Conservation (phyloP, 495 filamentous ascomycete genomes). For the Bacidia rubella region DNA sequence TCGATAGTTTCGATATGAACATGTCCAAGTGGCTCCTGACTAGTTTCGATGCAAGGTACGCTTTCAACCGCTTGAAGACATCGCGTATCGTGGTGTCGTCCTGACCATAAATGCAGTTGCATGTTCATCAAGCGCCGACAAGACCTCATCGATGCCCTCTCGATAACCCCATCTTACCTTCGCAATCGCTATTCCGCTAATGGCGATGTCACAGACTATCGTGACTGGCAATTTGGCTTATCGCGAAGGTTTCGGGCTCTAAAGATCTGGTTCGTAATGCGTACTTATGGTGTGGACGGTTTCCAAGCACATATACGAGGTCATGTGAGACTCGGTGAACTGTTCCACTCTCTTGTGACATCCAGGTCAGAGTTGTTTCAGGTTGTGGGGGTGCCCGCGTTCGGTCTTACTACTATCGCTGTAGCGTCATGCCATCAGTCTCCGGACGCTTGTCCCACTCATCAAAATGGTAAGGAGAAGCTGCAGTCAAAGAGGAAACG, state of each 20-base stretch:
- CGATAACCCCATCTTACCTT: conserved; percentile 70
- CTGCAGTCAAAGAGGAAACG: background rate
- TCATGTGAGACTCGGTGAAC: conserved; percentile 50
- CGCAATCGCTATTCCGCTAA: conserved; percentile 63
- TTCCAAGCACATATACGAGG: conserved; percentile 57
- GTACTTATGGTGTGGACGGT: conserved; percentile 68
- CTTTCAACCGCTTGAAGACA: background rate
- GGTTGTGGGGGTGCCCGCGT: conserved; percentile 59
- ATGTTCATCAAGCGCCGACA: conserved; percentile 61
- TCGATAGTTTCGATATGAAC: conserved; percentile 84
- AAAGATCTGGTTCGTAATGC: conserved; percentile 94
- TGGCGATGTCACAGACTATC: conserved; percentile 82
- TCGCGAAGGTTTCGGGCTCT: conserved; percentile 75
- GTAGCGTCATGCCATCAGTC: conserved; percentile 4
- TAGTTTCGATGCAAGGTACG: conserved; percentile 70
- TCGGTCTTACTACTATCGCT: conserved; percentile 64
- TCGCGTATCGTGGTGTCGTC: conserved; percentile 2
- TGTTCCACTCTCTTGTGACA: conserved; percentile 47
- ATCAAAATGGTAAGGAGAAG: background rate
- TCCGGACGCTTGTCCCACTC: background rate
- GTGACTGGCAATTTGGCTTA: conserved; percentile 92
- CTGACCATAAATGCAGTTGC: conserved; percentile 32
- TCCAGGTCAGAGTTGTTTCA: conserved; percentile 58
- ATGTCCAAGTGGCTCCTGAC: conserved; percentile 95
- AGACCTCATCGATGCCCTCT: conserved; percentile 62